Conservation (phyloP, 2,329 filamentous ascomycete genomes). For the Aspergillus brunneoviolaceus region DNA sequence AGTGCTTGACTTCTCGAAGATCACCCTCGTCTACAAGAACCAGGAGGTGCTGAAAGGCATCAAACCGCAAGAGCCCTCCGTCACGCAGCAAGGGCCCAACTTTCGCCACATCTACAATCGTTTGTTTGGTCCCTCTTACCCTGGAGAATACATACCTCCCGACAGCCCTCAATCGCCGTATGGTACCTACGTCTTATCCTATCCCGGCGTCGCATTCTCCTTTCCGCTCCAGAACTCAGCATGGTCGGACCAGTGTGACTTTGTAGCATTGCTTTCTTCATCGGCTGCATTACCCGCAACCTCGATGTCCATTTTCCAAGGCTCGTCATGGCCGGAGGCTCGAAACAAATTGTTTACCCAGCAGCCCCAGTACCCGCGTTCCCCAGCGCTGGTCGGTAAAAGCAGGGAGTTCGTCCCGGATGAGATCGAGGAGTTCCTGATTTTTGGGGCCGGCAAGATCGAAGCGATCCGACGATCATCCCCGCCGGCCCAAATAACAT, state of each 20-base stretch:
- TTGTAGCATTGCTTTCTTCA: slow-evolving; percentile 81
- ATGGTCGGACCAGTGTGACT: slow-evolving; percentile 73
- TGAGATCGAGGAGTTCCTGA: slow-evolving; percentile 76
- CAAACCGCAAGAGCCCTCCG: slow-evolving; percentile 34
- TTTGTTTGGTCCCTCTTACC: slow-evolving; percentile 89
- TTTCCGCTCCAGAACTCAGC: slow-evolving; percentile 74
- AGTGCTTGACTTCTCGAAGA: slow-evolving; percentile 84
- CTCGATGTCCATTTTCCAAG: slow-evolving; percentile 88
- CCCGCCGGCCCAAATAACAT: slow-evolving; percentile 65
- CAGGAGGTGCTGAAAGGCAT: slow-evolving; percentile 69
- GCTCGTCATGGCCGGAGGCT: slow-evolving; percentile 85
- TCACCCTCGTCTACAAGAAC: slow-evolving; percentile 76
- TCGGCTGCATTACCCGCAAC: slow-evolving; percentile 72
- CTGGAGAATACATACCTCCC: slow-evolving; percentile 82
- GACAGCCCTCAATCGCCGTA: slow-evolving; percentile 49
- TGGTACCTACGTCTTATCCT: slow-evolving; percentile 87
- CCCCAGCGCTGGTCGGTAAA: slow-evolving; percentile 66
- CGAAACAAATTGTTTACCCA: slow-evolving; percentile 75
- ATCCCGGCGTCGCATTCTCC: slow-evolving; percentile 89
- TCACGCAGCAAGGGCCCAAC: slow-evolving; percentile 61
- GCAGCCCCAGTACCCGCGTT: slow-evolving; percentile 70
- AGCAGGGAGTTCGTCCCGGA: slow-evolving; percentile 79
- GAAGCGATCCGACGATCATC: slow-evolving; percentile 73
- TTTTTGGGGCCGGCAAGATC: slow-evolving; percentile 75
- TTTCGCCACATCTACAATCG: slow-evolving; percentile 91